Evolutionary conservation across 1,139 yeast genomes (phyloP).

Genomic region (Debaryomyces fabryi): DNA sequence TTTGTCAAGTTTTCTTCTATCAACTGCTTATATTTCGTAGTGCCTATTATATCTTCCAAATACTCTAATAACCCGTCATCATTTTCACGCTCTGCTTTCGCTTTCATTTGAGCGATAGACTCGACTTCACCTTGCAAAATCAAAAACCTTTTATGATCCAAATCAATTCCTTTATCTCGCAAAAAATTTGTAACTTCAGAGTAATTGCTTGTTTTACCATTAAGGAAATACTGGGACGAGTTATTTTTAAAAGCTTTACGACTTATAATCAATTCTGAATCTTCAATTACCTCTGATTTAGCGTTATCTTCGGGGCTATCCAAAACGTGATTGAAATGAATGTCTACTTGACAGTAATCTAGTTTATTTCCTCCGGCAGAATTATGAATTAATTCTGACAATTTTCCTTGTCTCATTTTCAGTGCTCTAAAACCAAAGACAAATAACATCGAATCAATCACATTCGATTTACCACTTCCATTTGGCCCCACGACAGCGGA

Average conservation of each 20-base stretch:
- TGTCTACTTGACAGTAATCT: conserved; percentile 84
- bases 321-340: conserved; percentile 79
- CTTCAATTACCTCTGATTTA: conserved; percentile 46
- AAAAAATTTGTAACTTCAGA: conserved; percentile 78
- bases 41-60: conserved; percentile 95
- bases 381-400: conserved; percentile 88
- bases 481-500: conserved; percentile 99
- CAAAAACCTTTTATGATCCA: conserved; percentile 91
- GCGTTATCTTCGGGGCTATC: conserved; percentile 55
- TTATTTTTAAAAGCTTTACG: conserved; percentile 80
- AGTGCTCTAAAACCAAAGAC: conserved; percentile 97
- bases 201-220: conserved; percentile 69
- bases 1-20: conserved; percentile 67
- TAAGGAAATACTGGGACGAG: conserved; percentile 76
- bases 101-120: conserved; percentile 97
- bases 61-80: conserved; percentile 96
- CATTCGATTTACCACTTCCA: conserved; percentile 97
- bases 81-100: conserved; percentile 89
- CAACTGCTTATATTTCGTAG: conserved; percentile 75
- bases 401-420: conserved; percentile 94
- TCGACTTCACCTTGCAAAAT: conserved; percentile 98
- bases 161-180: conserved; percentile 85
- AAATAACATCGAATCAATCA: conserved; percentile 91
- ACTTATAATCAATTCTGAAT: conserved; percentile 67
- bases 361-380: conserved; percentile 66